Percentiles rank a stretch among this genome's conserved stretches.
Conservation (phyloP, 2,329 filamentous ascomycete genomes). For the Diatrype stigma region DNA sequence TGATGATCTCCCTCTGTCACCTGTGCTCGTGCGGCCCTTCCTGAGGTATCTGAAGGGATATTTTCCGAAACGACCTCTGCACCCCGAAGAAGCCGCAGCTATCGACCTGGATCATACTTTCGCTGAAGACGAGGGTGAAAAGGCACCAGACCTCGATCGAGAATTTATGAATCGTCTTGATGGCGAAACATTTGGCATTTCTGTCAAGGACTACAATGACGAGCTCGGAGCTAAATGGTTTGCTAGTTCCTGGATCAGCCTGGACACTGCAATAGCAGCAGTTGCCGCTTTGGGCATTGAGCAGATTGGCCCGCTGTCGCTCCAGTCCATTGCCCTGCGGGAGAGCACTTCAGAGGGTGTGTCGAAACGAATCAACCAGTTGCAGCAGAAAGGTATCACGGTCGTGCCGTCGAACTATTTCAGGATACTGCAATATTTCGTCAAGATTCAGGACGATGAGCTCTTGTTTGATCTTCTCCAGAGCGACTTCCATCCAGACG, state of each 20-base stretch:
- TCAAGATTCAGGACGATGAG: conserved; percentile 48
- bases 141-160: conserved; percentile 21
- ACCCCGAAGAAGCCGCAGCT: conserved; percentile 31
- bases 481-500: conserved; percentile 51
- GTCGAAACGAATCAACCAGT: conserved; percentile 52
- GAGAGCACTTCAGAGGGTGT: conserved; percentile 54
- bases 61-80: conserved; percentile 36
- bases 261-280: conserved; percentile 64
- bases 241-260: conserved; percentile 64
- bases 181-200: conserved; percentile 34
- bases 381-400: conserved; percentile 59
- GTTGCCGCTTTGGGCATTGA: conserved; percentile 69
- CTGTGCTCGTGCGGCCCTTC: conserved; percentile 41
- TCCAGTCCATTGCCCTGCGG: conserved; percentile 73
- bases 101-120: conserved; percentile 5
- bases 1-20: conserved; percentile 37
- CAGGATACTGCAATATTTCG: conserved; percentile 61
- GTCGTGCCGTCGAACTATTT: conserved; percentile 62
- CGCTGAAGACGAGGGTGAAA: conserved; percentile 5
- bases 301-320: conserved; percentile 67
- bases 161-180: conserved; percentile 35
- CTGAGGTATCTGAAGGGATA: conserved; percentile 44
- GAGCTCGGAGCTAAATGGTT: conserved; percentile 75
- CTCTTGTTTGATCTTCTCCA: conserved; percentile 42
- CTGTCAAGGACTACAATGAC: conserved; percentile 57